Percentiles rank a stretch among this genome's conserved stretches.
Conservation (phyloP, 2,329 filamentous ascomycete species). For the Apiospora rasikravindrae region DNA sequence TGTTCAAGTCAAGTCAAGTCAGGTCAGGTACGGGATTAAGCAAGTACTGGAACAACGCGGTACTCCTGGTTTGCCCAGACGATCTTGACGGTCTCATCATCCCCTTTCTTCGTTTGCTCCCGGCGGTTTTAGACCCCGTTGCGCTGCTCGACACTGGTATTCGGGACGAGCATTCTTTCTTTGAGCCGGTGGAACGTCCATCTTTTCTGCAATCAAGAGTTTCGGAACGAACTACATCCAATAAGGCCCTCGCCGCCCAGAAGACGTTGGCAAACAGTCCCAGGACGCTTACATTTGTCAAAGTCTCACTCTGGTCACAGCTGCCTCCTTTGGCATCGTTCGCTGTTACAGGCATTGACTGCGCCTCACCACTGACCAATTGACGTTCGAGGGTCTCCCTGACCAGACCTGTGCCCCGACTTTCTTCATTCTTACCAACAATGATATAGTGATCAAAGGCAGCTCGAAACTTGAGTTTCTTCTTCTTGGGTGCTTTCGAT, state of each 20-base stretch:
- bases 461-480: slow-evolving; percentile 6
- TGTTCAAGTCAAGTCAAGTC: neutral
- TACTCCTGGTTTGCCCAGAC: neutral
- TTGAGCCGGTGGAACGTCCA: neutral
- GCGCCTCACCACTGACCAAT: slow-evolving; percentile 21
- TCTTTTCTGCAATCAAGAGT: slow-evolving; percentile 3
- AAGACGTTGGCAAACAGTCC: neutral
- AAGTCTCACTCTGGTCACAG: slow-evolving; percentile 11
- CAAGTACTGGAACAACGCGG: neutral
- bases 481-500: slow-evolving; percentile 6
- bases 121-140: neutral
- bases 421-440: slow-evolving; percentile 2
- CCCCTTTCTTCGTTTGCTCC: neutral
- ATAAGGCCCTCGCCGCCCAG: neutral
- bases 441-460: slow-evolving; percentile 14
- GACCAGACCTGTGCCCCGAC: neutral
- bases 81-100: slow-evolving; percentile 13
- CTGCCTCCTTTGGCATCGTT: slow-evolving; percentile 17
- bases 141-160: slow-evolving; percentile 3
- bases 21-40: neutral
- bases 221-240: slow-evolving; percentile 3
- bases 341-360: slow-evolving; percentile 19
- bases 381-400: neutral
- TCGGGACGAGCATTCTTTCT: slow-evolving; percentile 4
- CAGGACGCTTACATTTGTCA: slow-evolving; percentile 16